Conservation (phyloP, 208 protist genomes). For the Blastocrithidia nonstop region DNA sequence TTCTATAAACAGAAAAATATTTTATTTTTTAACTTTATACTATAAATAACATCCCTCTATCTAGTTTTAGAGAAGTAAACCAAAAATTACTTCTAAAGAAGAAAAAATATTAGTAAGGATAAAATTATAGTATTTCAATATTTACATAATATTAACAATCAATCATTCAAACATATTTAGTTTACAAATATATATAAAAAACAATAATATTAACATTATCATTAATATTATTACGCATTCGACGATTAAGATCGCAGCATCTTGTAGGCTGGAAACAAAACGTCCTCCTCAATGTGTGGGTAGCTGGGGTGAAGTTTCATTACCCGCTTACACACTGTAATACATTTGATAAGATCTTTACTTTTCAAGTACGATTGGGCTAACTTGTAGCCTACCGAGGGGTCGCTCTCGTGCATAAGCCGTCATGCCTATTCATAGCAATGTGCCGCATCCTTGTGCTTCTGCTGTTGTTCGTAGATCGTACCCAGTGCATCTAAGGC, state of each 20-base stretch:
- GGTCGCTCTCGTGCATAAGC: conserved; percentile 67
- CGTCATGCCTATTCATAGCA: conserved; percentile 91
- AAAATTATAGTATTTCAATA: not conserved
- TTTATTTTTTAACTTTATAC: too few species aligned
- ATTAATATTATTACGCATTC: not conserved
- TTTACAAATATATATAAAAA: conserved; percentile 6
- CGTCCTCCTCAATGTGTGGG: conserved; percentile 85
- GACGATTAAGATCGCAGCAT: conserved; percentile 61
- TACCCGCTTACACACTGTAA: conserved; percentile 89
- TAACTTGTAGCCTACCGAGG: conserved; percentile 89
- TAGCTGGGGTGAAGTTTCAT: conserved; percentile 76
- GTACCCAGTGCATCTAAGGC: too few species aligned
- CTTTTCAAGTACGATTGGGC: conserved; percentile 95
- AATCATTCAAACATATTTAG: not conserved
- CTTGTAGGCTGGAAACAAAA: conserved; percentile 84
- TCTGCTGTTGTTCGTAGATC: conserved; percentile 76
- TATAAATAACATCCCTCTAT: too few species aligned
- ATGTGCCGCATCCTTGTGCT: conserved; percentile 80
- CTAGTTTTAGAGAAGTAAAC: too few species aligned
- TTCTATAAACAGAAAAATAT: too few species aligned
- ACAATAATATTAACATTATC: not conserved
- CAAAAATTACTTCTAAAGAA: too few species aligned
- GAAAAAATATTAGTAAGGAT: not conserved
- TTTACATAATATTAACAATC: not conserved
- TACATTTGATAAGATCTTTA: conserved; percentile 79